Evolutionary conservation across 2,329 filamentous ascomycete species (phyloP), one percentile per base, ranked within the genome.

Genomic region (Phialocephala subalpina): DNA sequence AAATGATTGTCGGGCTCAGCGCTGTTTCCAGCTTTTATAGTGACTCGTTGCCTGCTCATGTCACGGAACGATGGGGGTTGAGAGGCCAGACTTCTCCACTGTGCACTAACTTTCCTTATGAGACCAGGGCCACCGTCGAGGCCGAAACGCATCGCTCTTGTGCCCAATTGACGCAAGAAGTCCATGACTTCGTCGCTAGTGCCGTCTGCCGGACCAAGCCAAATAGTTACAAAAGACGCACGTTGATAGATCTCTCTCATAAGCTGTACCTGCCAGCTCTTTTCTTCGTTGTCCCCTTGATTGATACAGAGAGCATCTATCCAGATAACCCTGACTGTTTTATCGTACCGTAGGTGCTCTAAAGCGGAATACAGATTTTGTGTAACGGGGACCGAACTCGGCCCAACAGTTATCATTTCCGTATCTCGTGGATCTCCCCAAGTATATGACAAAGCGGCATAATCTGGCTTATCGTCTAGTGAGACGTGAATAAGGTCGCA

Each of bases 211-310:
- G 49, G 63, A 70, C 68, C 58, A 56, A 70, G 66, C 68, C 66
- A 70, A 60, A 58, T 25, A 53, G 36, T n/a, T 36, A 68, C 57
- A 12, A 49, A 45, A 55, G 27, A 56, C 35, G 63, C 60, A 16
- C 38, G 29, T 60, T 57, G 42, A 29, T 70, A 75, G 2, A 73
- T 67, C 2, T 66, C 40, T 40, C 58, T 62, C 69, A 72, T 74
- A 18, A 65, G 62, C 5, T 49, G 40, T 4, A 72, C 68, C 45
- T 74, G 72, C 14, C 53, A 55, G 12, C 63, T 67, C 9, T 66
- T 60, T 55, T 73, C 72, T 3, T 35, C 58, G 9, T 65, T 52
- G 11, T 60, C 61, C 18, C 2, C 6, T 40, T 73, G 72, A 45
- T 73, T 63, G 16, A 74, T 71, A 42, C 69, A 67, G 2, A 65